Conservation (phyloP, 208 protist species). For the Naegleria lovaniensis region DNA sequence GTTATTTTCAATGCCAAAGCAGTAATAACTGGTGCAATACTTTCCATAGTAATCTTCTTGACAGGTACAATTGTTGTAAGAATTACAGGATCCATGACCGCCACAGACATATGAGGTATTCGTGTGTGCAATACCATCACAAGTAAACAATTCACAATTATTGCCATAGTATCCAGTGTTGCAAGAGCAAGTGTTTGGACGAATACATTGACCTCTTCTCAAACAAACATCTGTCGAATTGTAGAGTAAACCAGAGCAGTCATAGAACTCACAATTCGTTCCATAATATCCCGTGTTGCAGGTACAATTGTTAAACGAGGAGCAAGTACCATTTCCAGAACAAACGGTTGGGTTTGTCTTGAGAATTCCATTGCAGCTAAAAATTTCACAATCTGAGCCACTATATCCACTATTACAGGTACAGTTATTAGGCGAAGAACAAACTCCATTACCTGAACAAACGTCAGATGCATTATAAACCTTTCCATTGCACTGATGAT, state of each 20-base stretch:
- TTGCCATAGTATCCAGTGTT: neutral
- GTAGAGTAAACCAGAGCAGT: neutral
- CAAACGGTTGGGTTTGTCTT: neutral
- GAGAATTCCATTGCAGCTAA: neutral
- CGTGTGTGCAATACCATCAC: neutral
- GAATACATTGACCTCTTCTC: neutral
- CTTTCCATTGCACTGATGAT: neutral
- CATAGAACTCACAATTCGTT: neutral
- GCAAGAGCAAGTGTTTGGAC: neutral
- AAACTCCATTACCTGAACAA: neutral
- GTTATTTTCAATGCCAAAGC: no score
- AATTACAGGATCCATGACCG: neutral
- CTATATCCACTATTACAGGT: neutral
- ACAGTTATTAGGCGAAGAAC: neutral
- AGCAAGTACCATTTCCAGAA: neutral
- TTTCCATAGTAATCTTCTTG: neutral
- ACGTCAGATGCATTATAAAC: neutral
- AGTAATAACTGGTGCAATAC: neutral
- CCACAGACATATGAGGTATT: neutral
- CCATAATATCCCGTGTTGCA: slow-evolving; percentile 11
- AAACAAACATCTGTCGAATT: neutral
- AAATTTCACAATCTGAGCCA: neutral
- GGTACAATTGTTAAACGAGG: neutral
- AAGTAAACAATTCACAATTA: neutral
- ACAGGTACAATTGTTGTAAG: neutral